Evolutionary conservation across 2,329 filamentous ascomycete genomes (phyloP).

Genomic region (Shiraia sp.): DNA sequence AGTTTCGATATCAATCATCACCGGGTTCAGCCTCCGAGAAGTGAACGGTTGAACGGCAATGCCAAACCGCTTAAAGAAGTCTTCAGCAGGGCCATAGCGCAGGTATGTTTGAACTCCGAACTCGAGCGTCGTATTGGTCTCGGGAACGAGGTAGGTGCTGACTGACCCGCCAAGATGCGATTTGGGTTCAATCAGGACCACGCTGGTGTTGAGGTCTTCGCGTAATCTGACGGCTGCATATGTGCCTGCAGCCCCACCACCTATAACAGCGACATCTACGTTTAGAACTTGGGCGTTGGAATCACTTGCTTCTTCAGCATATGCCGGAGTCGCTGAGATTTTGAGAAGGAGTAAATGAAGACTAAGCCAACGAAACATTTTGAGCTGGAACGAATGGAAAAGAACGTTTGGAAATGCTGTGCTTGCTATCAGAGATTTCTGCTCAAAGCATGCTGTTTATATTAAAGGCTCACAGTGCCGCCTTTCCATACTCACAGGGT

Average conservation of each 20-base stretch:
- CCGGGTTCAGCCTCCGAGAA: slow-evolving; percentile 9
- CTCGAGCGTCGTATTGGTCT: slow-evolving; percentile 39
- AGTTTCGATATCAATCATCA: slow-evolving; percentile 39
- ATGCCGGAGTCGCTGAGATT: neutral
- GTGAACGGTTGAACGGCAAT: slow-evolving; percentile 25
- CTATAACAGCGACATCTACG: slow-evolving; percentile 47
- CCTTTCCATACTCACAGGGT: no score
- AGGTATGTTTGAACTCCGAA: slow-evolving; percentile 47
- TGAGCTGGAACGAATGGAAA: no score
- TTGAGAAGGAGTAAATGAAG: neutral
- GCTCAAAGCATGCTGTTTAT: no score
- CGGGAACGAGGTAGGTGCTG: slow-evolving; percentile 50
- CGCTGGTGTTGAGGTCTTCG: slow-evolving; percentile 44
- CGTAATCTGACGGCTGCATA: slow-evolving; percentile 50
- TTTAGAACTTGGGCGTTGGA: slow-evolving; percentile 3
- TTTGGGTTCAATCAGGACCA: slow-evolving; percentile 49
- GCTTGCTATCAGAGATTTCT: no score
- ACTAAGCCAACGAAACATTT: neutral
- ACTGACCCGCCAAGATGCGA: slow-evolving; percentile 54
- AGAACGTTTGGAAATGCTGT: no score
- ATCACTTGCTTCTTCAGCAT: neutral
- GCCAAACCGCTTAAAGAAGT: slow-evolving; percentile 53
- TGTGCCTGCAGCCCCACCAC: slow-evolving; percentile 50
- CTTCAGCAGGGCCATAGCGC: slow-evolving; percentile 46
- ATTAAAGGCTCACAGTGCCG: no score